Base-by-base conservation (phyloP, 768 basidiomycete genomes). In the Naganishia antarctica region DNA sequence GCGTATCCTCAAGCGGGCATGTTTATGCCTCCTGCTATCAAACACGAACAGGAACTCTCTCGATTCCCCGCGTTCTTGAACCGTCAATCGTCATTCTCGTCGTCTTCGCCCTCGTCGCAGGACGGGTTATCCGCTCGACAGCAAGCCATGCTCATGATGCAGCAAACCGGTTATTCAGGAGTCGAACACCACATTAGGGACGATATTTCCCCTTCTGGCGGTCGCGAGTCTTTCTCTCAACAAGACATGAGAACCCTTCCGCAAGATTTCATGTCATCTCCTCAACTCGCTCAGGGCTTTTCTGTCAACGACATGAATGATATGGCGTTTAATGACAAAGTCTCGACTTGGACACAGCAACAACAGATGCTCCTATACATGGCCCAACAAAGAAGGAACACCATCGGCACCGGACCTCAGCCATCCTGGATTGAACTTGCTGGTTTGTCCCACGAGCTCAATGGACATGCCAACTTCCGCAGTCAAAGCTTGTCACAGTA, bases 1-100 rank as follows among this genome's bases (percentile, higher is more conserved):
- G 21, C 23, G 60, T 34, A 5, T 25, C 40, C 32, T 45, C 64
- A 50, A 29, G 47, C 44, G 45, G 40, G 41, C 29, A 37, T 64
- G 58, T 40, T 40, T 46, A n/a, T 47, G 32, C 23, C 66, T 68
- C n/a, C 48, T 70, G 37, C 64, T 73, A 63, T 70, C 71, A 49
- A 70, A 69, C 31, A 57, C 70, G 46, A 66, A 65, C 13, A 70
- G 67, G n/a, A 70, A 71, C 37, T 68, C 71, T 25, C 21, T 6
- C 43, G 50, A 45, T 31, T 70, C 28, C 65, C 68, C 34, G 44
- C 63, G 18, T 34, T 63, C 32, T 46, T 66, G 61, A 21, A 50
- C 62, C 28, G 31, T 37, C 29, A 64, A 23, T 49, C 58, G 32
- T 57, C 53, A 13, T 57, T 57, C 25, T 57, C 53, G 12, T 57